Evolutionary conservation across 306 rosid genomes (phyloP), one percentile per base, ranked within the genome.

Genomic region (Quercus agrifolia): DNA sequence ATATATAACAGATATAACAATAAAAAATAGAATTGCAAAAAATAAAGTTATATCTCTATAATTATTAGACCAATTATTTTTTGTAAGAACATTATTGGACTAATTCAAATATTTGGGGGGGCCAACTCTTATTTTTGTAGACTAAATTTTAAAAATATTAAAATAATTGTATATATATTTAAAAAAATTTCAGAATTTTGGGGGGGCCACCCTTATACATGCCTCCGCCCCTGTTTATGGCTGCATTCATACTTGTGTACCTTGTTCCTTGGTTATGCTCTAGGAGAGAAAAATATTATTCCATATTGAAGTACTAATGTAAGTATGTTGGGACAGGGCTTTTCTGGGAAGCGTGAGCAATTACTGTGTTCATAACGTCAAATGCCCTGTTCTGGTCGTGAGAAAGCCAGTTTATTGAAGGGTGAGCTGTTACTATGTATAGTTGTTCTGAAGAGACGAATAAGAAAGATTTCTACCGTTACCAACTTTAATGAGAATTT

Each of bases 301-400:
- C 66, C 9, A 30, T 33, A 1, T 55, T 56, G 11, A 19, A 8
- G 12, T 78, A n/a, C 82, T 81, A 4, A 83, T 27, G 19, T 13
- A n/a, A 44, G 14, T 74, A 46, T 58, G 31, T 38, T 74, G 83
- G 51, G 1, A 74, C 88, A 85, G 88, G 81, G 80, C 77, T 56
- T 78, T 85, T 19, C 72, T 85, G 55, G 88, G 88, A 76, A 82
- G 84, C 56, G 81, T 85, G 27, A 85, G 88, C 86, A 82, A 78
- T 57, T 85, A 71, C 81, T 85, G 86, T 19, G 74, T 85, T 56
- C 83, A 85, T 12, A 44, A 85, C 73, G 88, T 81, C n/a, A 38
- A 67, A 57, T 82, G 85, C 49, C 72, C 85, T 33, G 86, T 82
- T 78, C 83, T 85, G 78, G 88, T 81, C 38, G 88, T 81, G 46